These are phyloP conservation scores for Suillus clintonianus DNA, from an alignment of 768 basidiomycete genomes.

Conservation along the genomic window DNA sequence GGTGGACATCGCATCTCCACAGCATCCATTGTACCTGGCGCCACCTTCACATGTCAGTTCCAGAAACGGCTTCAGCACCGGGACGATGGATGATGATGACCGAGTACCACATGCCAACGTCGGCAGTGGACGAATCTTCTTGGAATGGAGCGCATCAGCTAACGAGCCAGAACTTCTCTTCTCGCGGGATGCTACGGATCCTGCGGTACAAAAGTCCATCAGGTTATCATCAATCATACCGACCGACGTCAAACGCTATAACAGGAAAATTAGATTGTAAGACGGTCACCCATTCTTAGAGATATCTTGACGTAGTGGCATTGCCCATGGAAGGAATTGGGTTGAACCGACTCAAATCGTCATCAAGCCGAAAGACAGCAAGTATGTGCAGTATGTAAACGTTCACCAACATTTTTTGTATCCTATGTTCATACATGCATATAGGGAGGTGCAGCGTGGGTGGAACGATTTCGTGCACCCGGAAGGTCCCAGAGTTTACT, in stretches of 20 bases:
- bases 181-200: background rate
- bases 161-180: background rate
- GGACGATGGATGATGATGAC: background rate
- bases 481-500: slow-evolving; percentile 29
- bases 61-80: no score
- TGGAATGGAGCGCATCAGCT: no score
- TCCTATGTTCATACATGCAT: background rate
- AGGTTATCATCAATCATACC: background rate
- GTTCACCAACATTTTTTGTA: background rate
- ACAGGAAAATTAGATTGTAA: background rate
- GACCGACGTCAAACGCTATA: background rate
- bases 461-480: slow-evolving; percentile 41
- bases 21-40: background rate
- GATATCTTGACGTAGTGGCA: background rate
- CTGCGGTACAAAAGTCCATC: background rate
- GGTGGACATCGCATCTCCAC: background rate
- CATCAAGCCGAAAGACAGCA: background rate
- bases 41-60: background rate
- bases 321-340: background rate
- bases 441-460: slow-evolving; percentile 11
- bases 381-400: background rate
- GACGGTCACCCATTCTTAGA: background rate
- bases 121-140: no score
- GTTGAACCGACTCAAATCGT: background rate
- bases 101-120: background rate